These are phyloP conservation scores for Onygenales sp. DNA, from an alignment of 2,329 filamentous ascomycete species.

Conservation along the genomic window DNA sequence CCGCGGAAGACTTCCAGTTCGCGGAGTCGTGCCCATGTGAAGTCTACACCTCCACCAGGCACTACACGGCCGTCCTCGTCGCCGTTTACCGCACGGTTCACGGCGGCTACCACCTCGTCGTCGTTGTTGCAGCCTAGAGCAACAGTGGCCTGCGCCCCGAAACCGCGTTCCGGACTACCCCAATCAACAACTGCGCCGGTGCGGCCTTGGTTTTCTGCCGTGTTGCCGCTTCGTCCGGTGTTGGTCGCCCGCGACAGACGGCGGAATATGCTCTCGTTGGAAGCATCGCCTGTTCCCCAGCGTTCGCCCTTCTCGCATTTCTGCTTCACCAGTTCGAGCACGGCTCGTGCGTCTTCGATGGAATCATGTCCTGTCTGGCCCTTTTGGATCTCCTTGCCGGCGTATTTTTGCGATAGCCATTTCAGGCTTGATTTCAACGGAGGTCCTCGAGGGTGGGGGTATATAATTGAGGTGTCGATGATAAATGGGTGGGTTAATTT, in stretches of 20 bases:
- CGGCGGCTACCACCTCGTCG: slow-evolving; percentile 46
- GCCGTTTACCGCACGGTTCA: slow-evolving; percentile 44
- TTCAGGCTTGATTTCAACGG: slow-evolving; percentile 87
- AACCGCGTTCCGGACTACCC: slow-evolving; percentile 63
- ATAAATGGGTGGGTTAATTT: slow-evolving; percentile 86
- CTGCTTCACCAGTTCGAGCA: slow-evolving; percentile 84
- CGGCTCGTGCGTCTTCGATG: slow-evolving; percentile 83
- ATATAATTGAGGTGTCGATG: slow-evolving; percentile 82
- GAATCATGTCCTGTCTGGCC: slow-evolving; percentile 75
- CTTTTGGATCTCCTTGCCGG: slow-evolving; percentile 80
- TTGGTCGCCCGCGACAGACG: slow-evolving; percentile 53
- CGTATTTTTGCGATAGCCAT: slow-evolving; percentile 77
- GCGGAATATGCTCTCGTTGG: slow-evolving; percentile 81
- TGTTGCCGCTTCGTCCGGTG: slow-evolving; percentile 22
- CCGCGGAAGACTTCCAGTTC: slow-evolving; percentile 52
- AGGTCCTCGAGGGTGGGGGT: slow-evolving; percentile 79
- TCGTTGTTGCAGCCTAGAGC: slow-evolving; percentile 50
- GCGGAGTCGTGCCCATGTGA: slow-evolving; percentile 53
- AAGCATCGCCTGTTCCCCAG: slow-evolving; percentile 73
- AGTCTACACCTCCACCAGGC: slow-evolving; percentile 47
- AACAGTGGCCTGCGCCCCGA: slow-evolving; percentile 47
- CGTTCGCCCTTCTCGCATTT: slow-evolving; percentile 87
- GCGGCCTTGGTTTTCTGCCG: slow-evolving; percentile 18
- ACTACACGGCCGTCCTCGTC: slow-evolving; percentile 35
- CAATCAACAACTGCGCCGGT: slow-evolving; percentile 68